These are phyloP conservation scores for Lactarius evosmus DNA, from an alignment of 768 basidiomycete genomes.

Conservation along the genomic window DNA sequence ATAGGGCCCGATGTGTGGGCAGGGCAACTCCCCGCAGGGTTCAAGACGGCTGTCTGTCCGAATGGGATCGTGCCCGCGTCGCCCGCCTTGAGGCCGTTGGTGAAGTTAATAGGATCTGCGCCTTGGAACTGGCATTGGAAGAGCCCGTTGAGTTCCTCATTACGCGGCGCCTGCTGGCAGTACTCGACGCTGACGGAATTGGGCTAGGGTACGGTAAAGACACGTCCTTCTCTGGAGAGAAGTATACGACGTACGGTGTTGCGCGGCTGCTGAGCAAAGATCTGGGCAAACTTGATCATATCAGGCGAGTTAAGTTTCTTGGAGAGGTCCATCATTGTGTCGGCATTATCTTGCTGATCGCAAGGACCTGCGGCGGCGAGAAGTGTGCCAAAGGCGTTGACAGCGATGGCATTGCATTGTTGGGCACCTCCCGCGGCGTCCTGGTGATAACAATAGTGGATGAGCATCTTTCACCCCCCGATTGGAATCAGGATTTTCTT, in stretches of 20 bases:
- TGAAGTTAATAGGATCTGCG: conserved; percentile 44
- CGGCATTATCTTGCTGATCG: conserved; percentile 48
- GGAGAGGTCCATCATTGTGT: conserved; percentile 49
- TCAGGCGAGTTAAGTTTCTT: conserved; percentile 44
- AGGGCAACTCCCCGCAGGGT: conserved; percentile 50
- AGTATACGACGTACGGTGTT: conserved; percentile 43
- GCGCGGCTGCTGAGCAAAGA: conserved; percentile 56
- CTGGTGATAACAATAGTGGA: conserved; percentile 33
- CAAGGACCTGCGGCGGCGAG: conserved; percentile 46
- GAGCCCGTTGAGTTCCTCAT: conserved; percentile 50
- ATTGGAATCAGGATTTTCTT: conserved; percentile 28
- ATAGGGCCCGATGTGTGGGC: conserved; percentile 48
- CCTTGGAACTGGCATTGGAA: conserved; percentile 60
- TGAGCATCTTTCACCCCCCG: neutral
- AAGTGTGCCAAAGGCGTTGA: conserved; percentile 54
- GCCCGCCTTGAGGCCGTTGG: conserved; percentile 44
- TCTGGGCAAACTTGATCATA: conserved; percentile 51
- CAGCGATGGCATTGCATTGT: conserved; percentile 56
- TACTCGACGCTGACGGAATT: conserved; percentile 45
- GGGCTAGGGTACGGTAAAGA: conserved; percentile 35
- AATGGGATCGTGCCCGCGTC: conserved; percentile 52
- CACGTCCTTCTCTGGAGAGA: neutral
- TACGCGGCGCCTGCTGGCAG: conserved; percentile 52
- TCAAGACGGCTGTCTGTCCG: conserved; percentile 40
- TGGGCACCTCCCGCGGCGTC: conserved; percentile 50